These are phyloP conservation scores for Hyphopichia wangnamkhiaoensis DNA, from an alignment of 1,139 yeast species.

Conservation along the genomic window DNA sequence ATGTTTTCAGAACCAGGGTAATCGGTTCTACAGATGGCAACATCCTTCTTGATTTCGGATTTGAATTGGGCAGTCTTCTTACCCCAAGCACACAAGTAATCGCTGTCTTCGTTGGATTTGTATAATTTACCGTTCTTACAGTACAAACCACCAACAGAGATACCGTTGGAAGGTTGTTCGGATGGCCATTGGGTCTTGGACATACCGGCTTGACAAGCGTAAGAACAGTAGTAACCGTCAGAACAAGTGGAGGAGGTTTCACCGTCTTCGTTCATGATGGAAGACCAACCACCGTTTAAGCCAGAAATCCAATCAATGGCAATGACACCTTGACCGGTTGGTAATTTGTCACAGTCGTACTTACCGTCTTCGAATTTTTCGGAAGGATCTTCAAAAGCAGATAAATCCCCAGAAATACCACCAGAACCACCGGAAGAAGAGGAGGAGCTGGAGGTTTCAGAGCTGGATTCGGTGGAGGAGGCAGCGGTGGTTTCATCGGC, in stretches of 20 bases:
- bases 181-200: slow-evolving; percentile 88
- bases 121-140: slow-evolving; percentile 71
- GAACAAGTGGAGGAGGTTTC: slow-evolving; percentile 67
- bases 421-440: slow-evolving; percentile 23
- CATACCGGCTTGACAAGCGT: slow-evolving; percentile 90
- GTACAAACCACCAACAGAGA: slow-evolving; percentile 75
- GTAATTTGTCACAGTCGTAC: slow-evolving; percentile 59
- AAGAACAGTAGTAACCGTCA: slow-evolving; percentile 80
- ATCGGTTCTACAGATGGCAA: slow-evolving; percentile 83
- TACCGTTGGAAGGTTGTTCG: slow-evolving; percentile 69
- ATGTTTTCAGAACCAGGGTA: slow-evolving; percentile 89
- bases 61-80: slow-evolving; percentile 59
- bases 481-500: slow-evolving; percentile 21
- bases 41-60: slow-evolving; percentile 54
- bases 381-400: slow-evolving; percentile 52
- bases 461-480: slow-evolving; percentile 16
- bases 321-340: slow-evolving; percentile 74
- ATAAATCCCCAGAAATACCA: slow-evolving; percentile 57
- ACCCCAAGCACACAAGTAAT: slow-evolving; percentile 81
- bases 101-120: slow-evolving; percentile 58
- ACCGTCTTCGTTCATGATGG: slow-evolving; percentile 64
- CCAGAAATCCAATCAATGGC: slow-evolving; percentile 55
- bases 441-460: slow-evolving; percentile 16
- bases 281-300: slow-evolving; percentile 70
- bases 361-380: slow-evolving; percentile 63